Evolutionary conservation across 306 rosid genomes (phyloP).

Genomic region (Hylodesmum podocarpum): DNA sequence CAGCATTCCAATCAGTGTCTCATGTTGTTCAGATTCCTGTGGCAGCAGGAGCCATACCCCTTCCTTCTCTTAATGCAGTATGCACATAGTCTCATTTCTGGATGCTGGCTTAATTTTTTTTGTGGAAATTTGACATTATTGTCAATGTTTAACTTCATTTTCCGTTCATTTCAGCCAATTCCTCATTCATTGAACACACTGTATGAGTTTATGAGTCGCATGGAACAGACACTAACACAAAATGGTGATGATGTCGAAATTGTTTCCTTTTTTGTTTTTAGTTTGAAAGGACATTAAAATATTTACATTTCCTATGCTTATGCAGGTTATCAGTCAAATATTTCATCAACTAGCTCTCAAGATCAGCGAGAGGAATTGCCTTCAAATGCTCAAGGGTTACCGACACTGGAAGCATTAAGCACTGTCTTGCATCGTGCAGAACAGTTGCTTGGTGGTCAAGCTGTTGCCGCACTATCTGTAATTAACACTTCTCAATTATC

Average conservation of each 20-base stretch:
- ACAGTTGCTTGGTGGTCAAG: conserved; percentile 64
- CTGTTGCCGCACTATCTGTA: conserved; percentile 88
- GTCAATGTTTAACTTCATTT: not conserved
- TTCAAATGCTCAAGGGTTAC: conserved; percentile 74
- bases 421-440: conserved; percentile 73
- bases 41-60: conserved; percentile 61
- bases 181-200: conserved; percentile 81
- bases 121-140: conserved; percentile 1
- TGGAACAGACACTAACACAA: conserved; percentile 74
- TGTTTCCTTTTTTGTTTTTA: conserved; percentile 11
- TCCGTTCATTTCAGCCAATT: conserved; percentile 65
- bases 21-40: conserved; percentile 71
- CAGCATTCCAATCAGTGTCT: conserved; percentile 66
- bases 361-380: conserved; percentile 70
- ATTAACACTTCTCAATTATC: conserved; percentile 32
- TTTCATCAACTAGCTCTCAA: conserved; percentile 46
- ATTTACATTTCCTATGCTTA: conserved; percentile 21
- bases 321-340: conserved; percentile 52
- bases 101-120: conserved; percentile 8
- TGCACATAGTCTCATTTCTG: conserved; percentile 22
- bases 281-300: conserved; percentile 18
- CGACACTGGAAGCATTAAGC: conserved; percentile 79
- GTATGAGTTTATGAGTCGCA: conserved; percentile 74
- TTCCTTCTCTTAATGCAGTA: conserved; percentile 77
- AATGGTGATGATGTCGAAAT: conserved; percentile 49